Evolutionary conservation across 257 asterid genomes (phyloP), one percentile per base, ranked within the genome.

Genomic region (Penstemon newberryi): DNA sequence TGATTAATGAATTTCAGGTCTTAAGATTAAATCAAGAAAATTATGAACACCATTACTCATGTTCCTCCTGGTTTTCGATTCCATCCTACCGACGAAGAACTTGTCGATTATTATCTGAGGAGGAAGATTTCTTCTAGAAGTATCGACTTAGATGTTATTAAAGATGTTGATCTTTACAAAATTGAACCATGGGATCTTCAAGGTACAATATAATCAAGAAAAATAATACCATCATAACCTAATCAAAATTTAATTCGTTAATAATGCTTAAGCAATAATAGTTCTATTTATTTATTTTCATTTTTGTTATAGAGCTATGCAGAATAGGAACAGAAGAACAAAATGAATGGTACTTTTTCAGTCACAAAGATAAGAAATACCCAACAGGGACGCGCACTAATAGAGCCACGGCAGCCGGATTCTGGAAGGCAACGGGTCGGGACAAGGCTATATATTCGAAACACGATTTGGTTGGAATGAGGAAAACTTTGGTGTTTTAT

Each of bases 121-220:
- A 82, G 87, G 79, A 92, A 92, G 77, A 64, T 92, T 7, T 73
- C 73, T 54, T 80, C 85, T 5, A 71, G 87, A 73, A 69, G 83
- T 46, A 89, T 86, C 8, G 96, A 87, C 73, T 82, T 92, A 62
- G 95, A 89, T 69, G 96, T 89, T 7, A 86, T 92, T 62, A 92
- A 87, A 73, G 98, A 87, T 25, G 89, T 92, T 9, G 96, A 92
- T 82, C 98, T 92, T 55, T 92, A 92, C 81, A 92, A 73, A 75
- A 92, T 92, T 33, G 98, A 92, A 74, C 98, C 98, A 0, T 92
- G 98, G 98, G 98, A 92, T 83, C 96, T 92, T 81, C 91, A 87
- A 87, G 98, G 98, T 92, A 68, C 2, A 43, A 8, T 40, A 44
- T 43, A 61, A 13, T 15, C 54, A 12, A 62, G 11, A 25, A 25